Percentiles rank a stretch among this genome's conserved stretches.
Conservation (phyloP, 2,329 filamentous ascomycete genomes). For the Epichloe sylvatica region DNA sequence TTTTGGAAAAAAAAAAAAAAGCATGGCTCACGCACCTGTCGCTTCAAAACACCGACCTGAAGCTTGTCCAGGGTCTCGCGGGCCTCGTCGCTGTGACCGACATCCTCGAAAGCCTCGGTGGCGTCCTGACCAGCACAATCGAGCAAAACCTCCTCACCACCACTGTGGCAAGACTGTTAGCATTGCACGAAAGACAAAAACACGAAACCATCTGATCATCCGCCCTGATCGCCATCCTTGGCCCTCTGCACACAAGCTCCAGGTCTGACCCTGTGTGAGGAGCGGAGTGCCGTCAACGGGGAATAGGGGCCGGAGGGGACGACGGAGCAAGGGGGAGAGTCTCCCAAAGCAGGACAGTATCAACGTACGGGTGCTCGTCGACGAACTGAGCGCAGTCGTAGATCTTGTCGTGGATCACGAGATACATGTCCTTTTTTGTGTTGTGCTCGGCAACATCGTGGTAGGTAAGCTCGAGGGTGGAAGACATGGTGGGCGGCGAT, state of each 20-base stretch:
- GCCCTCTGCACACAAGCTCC: neutral
- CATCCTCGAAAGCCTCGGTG: conserved; percentile 97
- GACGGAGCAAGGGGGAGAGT: neutral
- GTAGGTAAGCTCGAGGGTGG: conserved; percentile 48
- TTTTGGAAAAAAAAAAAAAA: too few species aligned
- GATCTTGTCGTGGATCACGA: conserved; percentile 93
- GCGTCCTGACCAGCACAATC: conserved; percentile 93
- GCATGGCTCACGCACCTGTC: conserved; percentile 44
- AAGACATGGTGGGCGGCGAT: conserved; percentile 14
- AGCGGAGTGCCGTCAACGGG: neutral
- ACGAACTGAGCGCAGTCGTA: conserved; percentile 83
- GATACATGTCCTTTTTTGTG: conserved; percentile 86
- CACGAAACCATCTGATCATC: neutral
- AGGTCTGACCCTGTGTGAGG: neutral
- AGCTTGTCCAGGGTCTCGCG: conserved; percentile 79
- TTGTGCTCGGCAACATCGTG: conserved; percentile 74
- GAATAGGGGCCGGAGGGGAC: neutral
- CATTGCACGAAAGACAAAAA: neutral
- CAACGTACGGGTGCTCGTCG: conserved; percentile 81
- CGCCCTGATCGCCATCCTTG: neutral
- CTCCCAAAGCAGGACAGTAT: neutral
- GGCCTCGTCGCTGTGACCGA: conserved; percentile 97
- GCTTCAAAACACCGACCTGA: conserved; percentile 64
- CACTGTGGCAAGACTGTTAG: conserved; percentile 37
- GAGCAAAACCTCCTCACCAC: conserved; percentile 94